phyloP scores from a whole-genome alignment of 306 rosid genomes.

The Canavalia ensiformis region DNA sequence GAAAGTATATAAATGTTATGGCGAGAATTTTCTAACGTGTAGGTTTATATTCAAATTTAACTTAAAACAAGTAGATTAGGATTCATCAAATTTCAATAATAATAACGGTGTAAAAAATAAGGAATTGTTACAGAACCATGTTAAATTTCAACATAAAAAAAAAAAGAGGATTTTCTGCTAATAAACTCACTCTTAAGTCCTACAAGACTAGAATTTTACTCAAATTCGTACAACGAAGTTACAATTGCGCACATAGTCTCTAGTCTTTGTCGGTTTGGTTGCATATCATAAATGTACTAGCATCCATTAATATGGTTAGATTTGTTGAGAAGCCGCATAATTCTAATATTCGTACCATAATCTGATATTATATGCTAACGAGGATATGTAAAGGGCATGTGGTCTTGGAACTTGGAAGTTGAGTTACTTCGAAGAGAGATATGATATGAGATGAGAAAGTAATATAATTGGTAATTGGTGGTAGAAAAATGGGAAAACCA shows the following conservation, averaged over 20 bases:
- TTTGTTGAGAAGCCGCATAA: neutral
- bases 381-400: constrained; percentile 27
- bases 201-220: constrained; percentile 14
- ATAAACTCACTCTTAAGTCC: neutral
- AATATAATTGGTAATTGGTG: neutral
- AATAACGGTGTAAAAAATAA: neutral
- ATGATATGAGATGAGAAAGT: neutral
- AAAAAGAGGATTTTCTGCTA: neutral
- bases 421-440: neutral
- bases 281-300: neutral
- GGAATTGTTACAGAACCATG: neutral
- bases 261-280: constrained; percentile 42
- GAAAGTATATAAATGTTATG: neutral
- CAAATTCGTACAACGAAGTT: constrained; percentile 14
- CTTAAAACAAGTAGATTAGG: neutral
- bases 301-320: constrained; percentile 19
- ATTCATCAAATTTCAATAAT: neutral
- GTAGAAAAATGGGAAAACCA: neutral
- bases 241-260: constrained; percentile 36
- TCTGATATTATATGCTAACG: neutral
- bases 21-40: neutral
- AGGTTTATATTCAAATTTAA: neutral
- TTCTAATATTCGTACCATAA: neutral
- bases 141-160: neutral
- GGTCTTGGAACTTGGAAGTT: constrained; percentile 26